phyloP scores from a whole-genome alignment of 805 yeast genomes.

The Ogataea sp. region DNA sequence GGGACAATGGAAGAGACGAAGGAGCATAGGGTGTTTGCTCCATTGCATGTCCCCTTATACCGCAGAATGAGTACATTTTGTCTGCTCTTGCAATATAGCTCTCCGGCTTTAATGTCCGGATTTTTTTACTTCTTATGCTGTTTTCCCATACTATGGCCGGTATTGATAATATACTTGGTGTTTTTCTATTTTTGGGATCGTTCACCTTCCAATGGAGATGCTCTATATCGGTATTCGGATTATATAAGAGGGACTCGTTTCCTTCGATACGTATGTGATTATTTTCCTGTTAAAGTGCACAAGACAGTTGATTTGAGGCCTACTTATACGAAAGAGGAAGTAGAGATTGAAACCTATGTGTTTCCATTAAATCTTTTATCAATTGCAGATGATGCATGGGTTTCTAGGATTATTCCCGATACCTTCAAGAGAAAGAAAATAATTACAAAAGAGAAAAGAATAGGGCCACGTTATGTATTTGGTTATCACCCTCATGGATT shows the following conservation, averaged over 20 bases:
- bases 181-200: conserved; percentile 52
- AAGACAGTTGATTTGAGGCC: conserved; percentile 68
- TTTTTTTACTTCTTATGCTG: conserved; percentile 52
- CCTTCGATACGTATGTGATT: conserved; percentile 68
- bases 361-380: background rate
- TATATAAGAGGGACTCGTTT: conserved; percentile 48
- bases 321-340: conserved; percentile 37
- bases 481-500: conserved; percentile 98
- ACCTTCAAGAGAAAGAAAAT: background rate
- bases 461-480: conserved; percentile 76
- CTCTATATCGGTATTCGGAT: conserved; percentile 44
- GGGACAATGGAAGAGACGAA: background rate
- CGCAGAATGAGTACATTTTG: conserved; percentile 61
- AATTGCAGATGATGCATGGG: no score
- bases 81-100: conserved; percentile 65
- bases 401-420: conserved; percentile 3
- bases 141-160: conserved; percentile 46
- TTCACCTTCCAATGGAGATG: conserved; percentile 73
- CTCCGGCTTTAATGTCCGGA: conserved; percentile 51
- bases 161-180: conserved; percentile 53
- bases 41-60: conserved; percentile 43
- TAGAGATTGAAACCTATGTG: conserved; percentile 3
- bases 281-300: conserved; percentile 72
- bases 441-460: conserved; percentile 22
- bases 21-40: conserved; percentile 33